Conservation (phyloP, 78 protist species). For the Isochrysis galbana region DNA sequence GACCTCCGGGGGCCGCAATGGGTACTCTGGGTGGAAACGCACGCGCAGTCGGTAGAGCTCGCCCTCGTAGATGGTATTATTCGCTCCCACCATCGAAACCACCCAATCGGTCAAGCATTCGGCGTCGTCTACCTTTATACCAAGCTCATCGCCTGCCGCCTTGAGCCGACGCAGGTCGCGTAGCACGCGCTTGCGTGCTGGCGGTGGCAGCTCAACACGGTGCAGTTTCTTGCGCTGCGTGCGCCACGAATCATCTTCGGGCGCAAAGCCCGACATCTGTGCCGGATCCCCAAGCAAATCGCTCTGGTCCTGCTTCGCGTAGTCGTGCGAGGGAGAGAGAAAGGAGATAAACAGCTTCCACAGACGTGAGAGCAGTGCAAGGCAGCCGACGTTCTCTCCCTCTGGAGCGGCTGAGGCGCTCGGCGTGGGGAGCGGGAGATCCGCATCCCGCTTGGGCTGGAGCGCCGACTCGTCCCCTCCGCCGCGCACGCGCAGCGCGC, state of each 20-base stretch:
- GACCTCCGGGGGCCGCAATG: slow-evolving; percentile 31
- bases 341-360: not conserved
- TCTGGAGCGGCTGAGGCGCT: not conserved
- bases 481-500: no score
- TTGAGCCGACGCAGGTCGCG: not conserved
- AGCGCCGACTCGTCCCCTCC: not conserved
- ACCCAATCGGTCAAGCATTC: slow-evolving; percentile 8
- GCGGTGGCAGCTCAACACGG: not conserved
- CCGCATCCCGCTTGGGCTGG: not conserved
- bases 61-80: slow-evolving; percentile 41
- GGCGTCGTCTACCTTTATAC: not conserved
- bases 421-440: not conserved
- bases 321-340: not conserved
- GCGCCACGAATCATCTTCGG: not conserved
- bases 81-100: slow-evolving; percentile 1
- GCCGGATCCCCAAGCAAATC: not conserved
- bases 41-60: slow-evolving; percentile 33
- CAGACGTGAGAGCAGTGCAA: not conserved
- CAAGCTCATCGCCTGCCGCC: not conserved
- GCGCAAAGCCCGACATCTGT: not conserved
- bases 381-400: not conserved
- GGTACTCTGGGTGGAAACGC: slow-evolving; percentile 33
- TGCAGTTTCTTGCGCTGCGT: not conserved
- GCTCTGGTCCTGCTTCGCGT: not conserved
- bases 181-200: not conserved